Evolutionary conservation across 306 rosid genomes (phyloP), one percentile per base, ranked within the genome.

Genomic region (Senna tora): DNA sequence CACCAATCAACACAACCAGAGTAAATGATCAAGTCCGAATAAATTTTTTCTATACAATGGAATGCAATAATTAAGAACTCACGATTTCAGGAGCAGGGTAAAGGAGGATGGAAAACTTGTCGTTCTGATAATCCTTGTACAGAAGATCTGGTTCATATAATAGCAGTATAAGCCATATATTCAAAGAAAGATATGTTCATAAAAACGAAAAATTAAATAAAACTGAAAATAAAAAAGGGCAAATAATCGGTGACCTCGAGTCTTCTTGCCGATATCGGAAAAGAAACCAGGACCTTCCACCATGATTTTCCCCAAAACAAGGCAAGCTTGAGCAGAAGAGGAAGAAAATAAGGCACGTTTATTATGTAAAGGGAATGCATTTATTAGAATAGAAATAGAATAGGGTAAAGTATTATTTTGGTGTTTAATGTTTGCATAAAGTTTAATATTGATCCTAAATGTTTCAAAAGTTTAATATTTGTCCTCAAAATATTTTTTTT

Each of bases 221-320:
- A 36, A 28, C 5, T 12, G 34, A 36, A 36, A 36, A 33, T 33
- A 33, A 36, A 7, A 70, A 4, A 47, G 22, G 41, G 64, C 9
- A 47, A 4, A 1, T 13, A 70, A 71, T n/a, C 9, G 33, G 16
- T 21, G 12, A 90, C 98, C 98, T 83, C 96, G 83, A 73, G 97
- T 89, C 86, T 58, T 91, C 80, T 91, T 94, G 81, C 96, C 98
- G 80, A 91, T 91, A 11, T 94, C 98, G 53, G 86, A 11, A 86
- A 89, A 94, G 75, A 94, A 94, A 65, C 98, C 98, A 5, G 97
- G 98, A 36, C 98, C 98, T 65, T 89, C 91, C 92, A 74, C 98
- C 98, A 89, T 94, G 80, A 61, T 81, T 81, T 76, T 66, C 47
- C 67, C 58, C 1, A 36, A 25, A 79, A 72, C 47, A 56, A 53